Conservation (phyloP, 2,329 filamentous ascomycete genomes). For the Gremmenia infestans region DNA sequence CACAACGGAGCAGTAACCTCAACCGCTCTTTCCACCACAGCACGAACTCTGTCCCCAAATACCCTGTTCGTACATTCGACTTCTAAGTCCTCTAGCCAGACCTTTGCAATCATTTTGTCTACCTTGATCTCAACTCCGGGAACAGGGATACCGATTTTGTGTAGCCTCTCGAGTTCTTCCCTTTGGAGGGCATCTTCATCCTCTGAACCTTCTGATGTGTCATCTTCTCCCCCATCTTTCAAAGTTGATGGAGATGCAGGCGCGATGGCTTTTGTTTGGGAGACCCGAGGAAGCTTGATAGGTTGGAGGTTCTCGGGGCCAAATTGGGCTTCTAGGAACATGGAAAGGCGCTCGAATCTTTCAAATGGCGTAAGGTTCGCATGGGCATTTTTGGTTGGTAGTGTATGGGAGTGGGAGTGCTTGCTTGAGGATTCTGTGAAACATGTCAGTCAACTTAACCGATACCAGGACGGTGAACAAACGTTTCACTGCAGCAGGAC, state of each 20-base stretch:
- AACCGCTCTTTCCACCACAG: conserved; percentile 83
- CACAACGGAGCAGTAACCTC: conserved; percentile 77
- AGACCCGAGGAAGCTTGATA: conserved; percentile 60
- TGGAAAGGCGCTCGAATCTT: conserved; percentile 77
- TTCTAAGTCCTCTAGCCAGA: conserved; percentile 89
- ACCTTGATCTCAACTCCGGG: conserved; percentile 83
- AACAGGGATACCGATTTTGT: conserved; percentile 81
- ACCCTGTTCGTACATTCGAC: conserved; percentile 79
- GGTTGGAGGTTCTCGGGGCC: conserved; percentile 76
- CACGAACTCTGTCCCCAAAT: conserved; percentile 77
- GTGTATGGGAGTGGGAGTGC: conserved; percentile 46
- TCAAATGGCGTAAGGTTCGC: conserved; percentile 66
- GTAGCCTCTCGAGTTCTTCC: conserved; percentile 70
- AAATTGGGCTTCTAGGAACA: conserved; percentile 97
- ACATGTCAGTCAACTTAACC: conserved; percentile 13
- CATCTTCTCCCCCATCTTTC: conserved; percentile 17
- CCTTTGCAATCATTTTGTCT: conserved; percentile 78
- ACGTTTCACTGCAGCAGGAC: conserved; percentile 91
- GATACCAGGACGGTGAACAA: conserved; percentile 34
- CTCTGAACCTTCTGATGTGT: conserved; percentile 27
- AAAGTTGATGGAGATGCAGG: conserved; percentile 15
- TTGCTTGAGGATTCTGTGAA: conserved; percentile 54
- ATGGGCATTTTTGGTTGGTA: conserved; percentile 63
- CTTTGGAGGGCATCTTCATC: conserved; percentile 38
- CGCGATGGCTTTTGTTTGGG: conserved; percentile 31